Conservation (phyloP, 371 early-diverging fungal species). For the Mortierella sp. region DNA sequence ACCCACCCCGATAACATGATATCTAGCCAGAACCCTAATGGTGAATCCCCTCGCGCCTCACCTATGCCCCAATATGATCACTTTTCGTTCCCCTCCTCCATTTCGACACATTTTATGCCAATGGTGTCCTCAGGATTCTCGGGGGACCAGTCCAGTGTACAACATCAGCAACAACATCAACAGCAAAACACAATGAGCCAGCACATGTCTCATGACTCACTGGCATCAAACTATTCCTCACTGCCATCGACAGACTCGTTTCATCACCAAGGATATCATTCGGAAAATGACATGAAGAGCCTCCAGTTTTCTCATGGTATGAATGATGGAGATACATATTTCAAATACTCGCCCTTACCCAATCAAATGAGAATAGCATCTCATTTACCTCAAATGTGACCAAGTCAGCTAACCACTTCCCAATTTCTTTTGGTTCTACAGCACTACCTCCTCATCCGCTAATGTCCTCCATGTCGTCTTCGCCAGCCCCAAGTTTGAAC, state of each 20-base stretch:
- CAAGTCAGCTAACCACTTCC: conserved; percentile 29
- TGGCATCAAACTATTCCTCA: conserved; percentile 23
- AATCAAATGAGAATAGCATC: conserved; percentile 34
- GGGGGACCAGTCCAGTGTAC: background rate
- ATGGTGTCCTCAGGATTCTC: conserved; percentile 41
- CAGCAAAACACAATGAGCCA: conserved; percentile 9
- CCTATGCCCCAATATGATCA: conserved; percentile 54
- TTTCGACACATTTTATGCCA: conserved; percentile 54
- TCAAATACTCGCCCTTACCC: conserved; percentile 32
- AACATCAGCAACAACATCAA: conserved; percentile 22
- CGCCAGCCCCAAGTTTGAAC: conserved; percentile 23
- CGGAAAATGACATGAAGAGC: conserved; percentile 31
- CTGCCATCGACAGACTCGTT: conserved; percentile 29
- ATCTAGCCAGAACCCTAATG: conserved; percentile 39
- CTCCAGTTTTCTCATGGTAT: conserved; percentile 39
- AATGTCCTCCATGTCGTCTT: conserved; percentile 41
- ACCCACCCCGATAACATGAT: conserved; percentile 14
- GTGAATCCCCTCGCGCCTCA: conserved; percentile 43
- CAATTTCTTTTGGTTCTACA: conserved; percentile 19
- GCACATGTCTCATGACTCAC: conserved; percentile 17
- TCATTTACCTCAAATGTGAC: conserved; percentile 28
- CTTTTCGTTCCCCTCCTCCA: conserved; percentile 47
- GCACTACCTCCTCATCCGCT: conserved; percentile 49
- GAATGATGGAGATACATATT: conserved; percentile 11
- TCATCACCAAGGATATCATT: conserved; percentile 17